Percentiles rank a stretch among this genome's conserved stretches.
Conservation (phyloP, 176 grass and related monocot genomes). For the Triticum aestivum region IWGSC_CS_RefSeq_v2.1 NC_057805.1:17002949-17003448, state of each 20-base stretch:
- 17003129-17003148: too few species aligned
- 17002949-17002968: background rate
- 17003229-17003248: conserved; percentile 42
- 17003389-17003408: too few species aligned
- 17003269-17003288: background rate
- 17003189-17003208: conserved; percentile 64
- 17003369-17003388: too few species aligned
- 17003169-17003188: conserved; percentile 41
- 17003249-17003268: background rate
- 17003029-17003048: too few species aligned
- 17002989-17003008: background rate
- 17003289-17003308: background rate
- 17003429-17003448: background rate
- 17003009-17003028: too few species aligned
- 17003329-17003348: background rate
- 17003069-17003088: too few species aligned
- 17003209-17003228: conserved; percentile 58
- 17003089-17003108: too few species aligned
- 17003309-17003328: background rate
- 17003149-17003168: background rate
- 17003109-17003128: too few species aligned
- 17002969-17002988: background rate
- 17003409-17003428: too few species aligned
- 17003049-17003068: too few species aligned
- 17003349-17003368: too few species aligned